Percentiles rank a stretch among this genome's conserved stretches.
These are phyloP conservation scores for Rhizopogon salebrosus DNA, from an alignment of 768 basidiomycete genomes.

Conservation along the genomic window DNA sequence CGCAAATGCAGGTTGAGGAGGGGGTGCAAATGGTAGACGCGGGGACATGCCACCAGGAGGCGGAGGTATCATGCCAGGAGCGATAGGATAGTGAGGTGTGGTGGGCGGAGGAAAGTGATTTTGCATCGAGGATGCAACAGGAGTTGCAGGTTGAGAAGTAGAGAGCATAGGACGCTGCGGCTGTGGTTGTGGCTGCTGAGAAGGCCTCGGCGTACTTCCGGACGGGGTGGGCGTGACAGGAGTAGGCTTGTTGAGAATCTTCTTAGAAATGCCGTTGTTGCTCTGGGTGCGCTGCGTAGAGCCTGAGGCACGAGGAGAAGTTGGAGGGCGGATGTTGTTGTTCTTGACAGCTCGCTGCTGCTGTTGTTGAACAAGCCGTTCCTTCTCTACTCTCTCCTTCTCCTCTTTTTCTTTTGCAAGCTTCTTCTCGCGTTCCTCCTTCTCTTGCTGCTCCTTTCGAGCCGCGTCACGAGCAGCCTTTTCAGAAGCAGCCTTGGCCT, in stretches of 20 bases:
- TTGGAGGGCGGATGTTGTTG: constrained; percentile 40
- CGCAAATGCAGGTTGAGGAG: constrained; percentile 41
- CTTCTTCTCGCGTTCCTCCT: constrained; percentile 65
- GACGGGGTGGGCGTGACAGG: constrained; percentile 13
- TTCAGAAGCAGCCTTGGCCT: constrained; percentile 48
- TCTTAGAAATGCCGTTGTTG: constrained; percentile 51
- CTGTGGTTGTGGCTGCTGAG: constrained; percentile 31
- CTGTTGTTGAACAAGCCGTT: constrained; percentile 32
- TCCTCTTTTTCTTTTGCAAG: constrained; percentile 61
- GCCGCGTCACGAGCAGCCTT: constrained; percentile 36
- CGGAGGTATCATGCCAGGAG: constrained; percentile 38
- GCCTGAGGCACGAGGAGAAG: constrained; percentile 47
- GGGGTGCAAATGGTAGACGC: constrained; percentile 44
- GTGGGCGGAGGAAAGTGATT: constrained; percentile 40
- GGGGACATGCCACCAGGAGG: constrained; percentile 43
- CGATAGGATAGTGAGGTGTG: constrained; percentile 44
- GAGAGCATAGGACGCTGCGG: constrained; percentile 31
- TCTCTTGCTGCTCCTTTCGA: constrained; percentile 45
- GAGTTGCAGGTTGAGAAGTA: constrained; percentile 43
- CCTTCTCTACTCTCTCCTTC: constrained; percentile 50
- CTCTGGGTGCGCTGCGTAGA: constrained; percentile 44
- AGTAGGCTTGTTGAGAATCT: constrained; percentile 49
- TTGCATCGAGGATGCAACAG: constrained; percentile 22
- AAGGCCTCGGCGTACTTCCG: constrained; percentile 13
- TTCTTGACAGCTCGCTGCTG: constrained; percentile 48